phyloP scores from a whole-genome alignment of 164 flowering plant genomes.

The Vitis rotundifolia region DNA sequence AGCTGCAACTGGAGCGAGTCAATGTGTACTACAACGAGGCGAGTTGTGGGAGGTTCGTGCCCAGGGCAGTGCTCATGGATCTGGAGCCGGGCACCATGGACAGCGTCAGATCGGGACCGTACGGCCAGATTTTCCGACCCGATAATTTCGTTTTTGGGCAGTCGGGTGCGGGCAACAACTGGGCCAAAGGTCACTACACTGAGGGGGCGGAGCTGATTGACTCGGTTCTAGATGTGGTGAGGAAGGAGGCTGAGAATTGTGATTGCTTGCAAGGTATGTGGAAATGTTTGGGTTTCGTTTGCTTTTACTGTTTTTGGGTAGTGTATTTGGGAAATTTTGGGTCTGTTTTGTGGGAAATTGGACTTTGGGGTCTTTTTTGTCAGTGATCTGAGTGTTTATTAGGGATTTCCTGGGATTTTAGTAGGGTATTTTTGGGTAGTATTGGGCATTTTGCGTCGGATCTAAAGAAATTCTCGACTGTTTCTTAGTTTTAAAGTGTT shows the following conservation, averaged over 20 bases:
- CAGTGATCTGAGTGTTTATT: background rate
- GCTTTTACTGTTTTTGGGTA: conserved; percentile 4
- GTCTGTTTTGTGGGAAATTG: background rate
- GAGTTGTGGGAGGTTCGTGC: conserved; percentile 50
- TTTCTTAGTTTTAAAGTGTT: too few relatives aligned
- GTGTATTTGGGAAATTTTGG: too few relatives aligned
- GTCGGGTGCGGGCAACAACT: conserved; percentile 34
- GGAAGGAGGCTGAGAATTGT: too few relatives aligned
- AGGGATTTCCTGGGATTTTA: conserved; percentile 2
- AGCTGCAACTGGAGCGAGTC: conserved; percentile 46
- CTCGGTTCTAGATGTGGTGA: too few relatives aligned
- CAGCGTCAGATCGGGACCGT: conserved; percentile 44
- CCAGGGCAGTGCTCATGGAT: conserved; percentile 55
- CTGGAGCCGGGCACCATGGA: conserved; percentile 61
- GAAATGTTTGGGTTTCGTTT: too few relatives aligned
- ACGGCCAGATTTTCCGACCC: conserved; percentile 50
- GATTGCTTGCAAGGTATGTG: too few relatives aligned
- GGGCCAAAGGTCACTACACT: conserved; percentile 54
- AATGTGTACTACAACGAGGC: conserved; percentile 61
- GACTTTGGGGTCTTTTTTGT: background rate
- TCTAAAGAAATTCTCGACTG: too few relatives aligned
- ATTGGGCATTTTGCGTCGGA: too few relatives aligned
- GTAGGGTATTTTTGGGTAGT: too few relatives aligned
- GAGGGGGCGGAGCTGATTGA: conserved; percentile 31
- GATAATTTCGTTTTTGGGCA: background rate